phyloP scores from a whole-genome alignment of 768 basidiomycete species.

The Lactarius vividus region DNA sequence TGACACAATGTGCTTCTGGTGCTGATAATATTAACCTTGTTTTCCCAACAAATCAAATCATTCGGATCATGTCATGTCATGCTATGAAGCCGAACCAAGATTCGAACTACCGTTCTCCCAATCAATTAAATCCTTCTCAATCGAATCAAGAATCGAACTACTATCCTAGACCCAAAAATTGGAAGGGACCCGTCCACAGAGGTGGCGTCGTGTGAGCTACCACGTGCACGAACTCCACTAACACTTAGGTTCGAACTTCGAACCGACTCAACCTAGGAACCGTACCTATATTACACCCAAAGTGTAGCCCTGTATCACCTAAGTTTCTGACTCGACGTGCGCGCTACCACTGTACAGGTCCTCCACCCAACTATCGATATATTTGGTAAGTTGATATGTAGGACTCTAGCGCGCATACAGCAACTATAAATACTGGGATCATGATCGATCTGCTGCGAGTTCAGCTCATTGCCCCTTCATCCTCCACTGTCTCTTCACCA shows the following conservation, averaged over 20 bases:
- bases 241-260: too few relatives aligned
- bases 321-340: not conserved
- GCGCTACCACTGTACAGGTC: too few relatives aligned
- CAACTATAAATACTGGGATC: not conserved
- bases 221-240: too few relatives aligned
- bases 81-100: not conserved
- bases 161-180: too few relatives aligned
- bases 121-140: too few relatives aligned
- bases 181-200: too few relatives aligned
- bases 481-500: not conserved
- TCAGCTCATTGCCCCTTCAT: not conserved
- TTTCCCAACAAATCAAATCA: not conserved
- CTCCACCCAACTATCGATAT: too few relatives aligned
- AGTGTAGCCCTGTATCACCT: too few relatives aligned
- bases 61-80: not conserved
- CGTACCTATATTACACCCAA: too few relatives aligned
- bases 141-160: not conserved
- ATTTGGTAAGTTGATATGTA: too few relatives aligned
- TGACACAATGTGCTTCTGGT: not conserved
- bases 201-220: too few relatives aligned
- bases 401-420: not conserved
- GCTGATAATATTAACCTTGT: not conserved
- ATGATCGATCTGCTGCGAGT: not conserved
- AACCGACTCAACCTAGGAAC: too few relatives aligned
- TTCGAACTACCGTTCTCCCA: not conserved